Evolutionary conservation across 1,139 yeast genomes (phyloP).

Genomic region (Candida buenavistaensis): DNA sequence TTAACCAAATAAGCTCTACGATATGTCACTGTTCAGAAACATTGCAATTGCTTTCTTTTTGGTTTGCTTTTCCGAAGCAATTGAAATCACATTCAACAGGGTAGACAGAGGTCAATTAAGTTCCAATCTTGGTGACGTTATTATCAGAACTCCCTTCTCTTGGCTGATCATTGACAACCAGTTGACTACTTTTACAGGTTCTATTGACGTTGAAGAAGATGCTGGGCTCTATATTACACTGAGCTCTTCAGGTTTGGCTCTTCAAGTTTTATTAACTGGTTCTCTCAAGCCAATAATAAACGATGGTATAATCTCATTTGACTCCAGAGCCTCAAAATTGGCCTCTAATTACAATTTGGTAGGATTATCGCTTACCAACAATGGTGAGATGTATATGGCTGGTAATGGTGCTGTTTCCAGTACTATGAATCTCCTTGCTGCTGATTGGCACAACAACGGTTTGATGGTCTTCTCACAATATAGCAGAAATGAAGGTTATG

Average conservation of each 20-base stretch:
- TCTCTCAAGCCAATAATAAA: slow-evolving; percentile 19
- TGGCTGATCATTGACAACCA: too few relatives aligned
- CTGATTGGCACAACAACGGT: slow-evolving; percentile 29
- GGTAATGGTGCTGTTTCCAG: slow-evolving; percentile 23
- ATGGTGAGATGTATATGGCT: slow-evolving; percentile 30
- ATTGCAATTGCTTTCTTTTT: too few relatives aligned
- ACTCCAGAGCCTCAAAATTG: slow-evolving; percentile 19
- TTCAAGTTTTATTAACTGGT: slow-evolving; percentile 15
- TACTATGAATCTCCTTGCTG: slow-evolving; percentile 20
- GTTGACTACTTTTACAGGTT: too few relatives aligned
- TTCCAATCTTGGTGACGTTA: too few relatives aligned
- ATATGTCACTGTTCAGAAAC: too few relatives aligned
- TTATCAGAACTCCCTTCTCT: too few relatives aligned
- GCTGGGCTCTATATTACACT: slow-evolving; percentile 23
- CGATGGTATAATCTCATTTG: slow-evolving; percentile 26
- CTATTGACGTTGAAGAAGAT: slow-evolving; percentile 16
- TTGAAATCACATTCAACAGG: too few relatives aligned
- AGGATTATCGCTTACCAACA: slow-evolving; percentile 23
- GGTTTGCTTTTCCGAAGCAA: too few relatives aligned
- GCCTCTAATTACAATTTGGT: slow-evolving; percentile 19
- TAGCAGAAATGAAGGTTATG: slow-evolving; percentile 18
- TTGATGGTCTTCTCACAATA: slow-evolving; percentile 24
- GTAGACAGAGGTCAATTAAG: too few relatives aligned
- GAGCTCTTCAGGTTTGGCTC: slow-evolving; percentile 8
- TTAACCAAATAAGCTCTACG: too few relatives aligned